Conservation (phyloP, 176 grass and related monocot species). For the Tillandsia fasciculata region DNA sequence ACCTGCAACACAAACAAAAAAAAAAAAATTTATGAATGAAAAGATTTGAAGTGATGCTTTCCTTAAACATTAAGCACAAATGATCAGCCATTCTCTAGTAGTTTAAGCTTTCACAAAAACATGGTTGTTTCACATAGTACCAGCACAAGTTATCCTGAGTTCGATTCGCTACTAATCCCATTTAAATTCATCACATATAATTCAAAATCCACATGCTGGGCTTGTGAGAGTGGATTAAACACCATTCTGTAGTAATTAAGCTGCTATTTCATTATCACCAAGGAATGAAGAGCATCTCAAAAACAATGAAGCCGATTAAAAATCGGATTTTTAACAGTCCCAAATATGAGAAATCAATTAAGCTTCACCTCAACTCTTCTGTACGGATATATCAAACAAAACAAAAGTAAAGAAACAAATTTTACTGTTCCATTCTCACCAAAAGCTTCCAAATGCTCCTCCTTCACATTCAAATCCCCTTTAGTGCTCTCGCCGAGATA, state of each 20-base stretch:
- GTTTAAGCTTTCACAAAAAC: neutral
- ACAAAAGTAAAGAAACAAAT: neutral
- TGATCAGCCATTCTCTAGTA: neutral
- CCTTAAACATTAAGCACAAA: neutral
- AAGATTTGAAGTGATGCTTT: neutral
- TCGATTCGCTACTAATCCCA: neutral
- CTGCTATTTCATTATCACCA: too few relatives aligned
- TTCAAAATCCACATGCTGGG: too few relatives aligned
- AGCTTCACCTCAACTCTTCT: too few relatives aligned
- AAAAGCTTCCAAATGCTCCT: conserved; percentile 52
- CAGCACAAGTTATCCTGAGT: neutral
- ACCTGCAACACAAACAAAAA: conserved; percentile 33
- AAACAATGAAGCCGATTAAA: too few relatives aligned
- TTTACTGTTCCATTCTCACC: conserved; percentile 37
- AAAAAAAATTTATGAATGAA: neutral
- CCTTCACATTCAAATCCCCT: conserved; percentile 79
- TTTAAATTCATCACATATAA: too few relatives aligned
- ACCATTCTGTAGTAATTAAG: too few relatives aligned
- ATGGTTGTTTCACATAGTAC: too few relatives aligned
- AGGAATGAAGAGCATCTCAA: too few relatives aligned
- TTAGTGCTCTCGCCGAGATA: conserved; percentile 94
- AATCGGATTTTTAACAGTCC: too few relatives aligned
- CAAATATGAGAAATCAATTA: too few relatives aligned
- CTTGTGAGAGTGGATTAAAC: too few relatives aligned
- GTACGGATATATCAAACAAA: too few relatives aligned